Base-by-base conservation (phyloP, 305 asterid species). In the Withania somnifera region DNA sequence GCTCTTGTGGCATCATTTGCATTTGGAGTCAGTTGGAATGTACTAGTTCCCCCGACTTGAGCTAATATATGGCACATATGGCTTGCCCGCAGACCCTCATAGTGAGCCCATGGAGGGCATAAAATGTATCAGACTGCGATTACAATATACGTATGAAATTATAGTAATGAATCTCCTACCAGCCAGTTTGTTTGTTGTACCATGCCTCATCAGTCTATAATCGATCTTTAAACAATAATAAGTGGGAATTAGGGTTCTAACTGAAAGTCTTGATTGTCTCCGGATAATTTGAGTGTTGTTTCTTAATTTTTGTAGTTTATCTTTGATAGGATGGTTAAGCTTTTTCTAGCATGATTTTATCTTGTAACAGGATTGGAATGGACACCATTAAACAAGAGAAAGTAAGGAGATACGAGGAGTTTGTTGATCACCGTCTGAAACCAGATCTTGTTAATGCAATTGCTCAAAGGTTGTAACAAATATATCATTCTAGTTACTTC, bases 361-460 rank as follows among this genome's bases (percentile, higher is more conserved):
- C 64, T 32, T 75, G 84, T 86, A 50, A 7, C 40, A 90, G 93
- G 84, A 87, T 71, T 87, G 84, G 64, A 82, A 94, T 93, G 97
- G 92, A 91, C 67, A 34, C 76, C 4, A 76, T 63, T 20, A 87
- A 79, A 32, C 91, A 86, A 82, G 95, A 90, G 82, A 92, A 93
- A 87, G 86, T 95, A 26, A 87, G 50, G 10, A 87, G 87, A 86
- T 89, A 83, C 57, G 98, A 95, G 88, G 98, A 95, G 80, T 91
- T 93, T 83, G 88, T 95, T 14, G 97, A 95, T 82, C 83, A 78
- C 40, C 95, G 98, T 64, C 78, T 95, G 89, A 95, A 95, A 89
- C 98, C 98, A 68, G 96, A 91, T 89, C 97, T 95, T 32, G 91
- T 92, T 30, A 91, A 69, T 36, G 97, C 98, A 83, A 89, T 91